A percentile compares a stretch with the other conserved stretches of the same genome.
Evolutionary conservation across 2,329 filamentous ascomycete species (phyloP).

Genomic region (Calonectria pseudoreteaudii): DNA sequence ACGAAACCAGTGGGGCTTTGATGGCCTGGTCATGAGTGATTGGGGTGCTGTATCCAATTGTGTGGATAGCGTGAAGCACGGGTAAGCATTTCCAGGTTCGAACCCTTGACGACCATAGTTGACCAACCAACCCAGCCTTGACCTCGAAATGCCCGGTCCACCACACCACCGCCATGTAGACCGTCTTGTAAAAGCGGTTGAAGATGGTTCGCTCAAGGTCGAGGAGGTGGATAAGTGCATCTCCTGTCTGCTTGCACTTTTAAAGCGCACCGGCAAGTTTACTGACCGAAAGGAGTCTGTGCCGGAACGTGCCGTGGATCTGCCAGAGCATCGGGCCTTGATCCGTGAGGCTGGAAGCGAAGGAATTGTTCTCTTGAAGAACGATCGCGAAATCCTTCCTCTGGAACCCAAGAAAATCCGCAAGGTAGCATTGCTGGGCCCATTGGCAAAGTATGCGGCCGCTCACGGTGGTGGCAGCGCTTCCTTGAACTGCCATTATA

Average conservation of each 20-base stretch:
- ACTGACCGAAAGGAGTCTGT: neutral
- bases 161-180: slow-evolving; percentile 24
- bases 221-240: slow-evolving; percentile 2
- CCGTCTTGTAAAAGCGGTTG: neutral
- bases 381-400: slow-evolving; percentile 3
- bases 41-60: slow-evolving; percentile 18
- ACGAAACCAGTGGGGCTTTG: slow-evolving; percentile 23
- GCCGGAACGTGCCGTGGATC: slow-evolving; percentile 29
- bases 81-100: neutral
- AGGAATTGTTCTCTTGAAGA: slow-evolving; percentile 25
- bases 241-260: neutral
- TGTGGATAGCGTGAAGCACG: neutral
- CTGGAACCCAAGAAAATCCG: slow-evolving; percentile 14
- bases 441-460: slow-evolving; percentile 40
- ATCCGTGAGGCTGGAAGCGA: slow-evolving; percentile 25
- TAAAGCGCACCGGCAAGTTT: slow-evolving; percentile 7
- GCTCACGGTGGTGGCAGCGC: slow-evolving; percentile 47
- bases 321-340: slow-evolving; percentile 35
- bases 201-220: neutral
- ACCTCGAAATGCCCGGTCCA: slow-evolving; percentile 49
- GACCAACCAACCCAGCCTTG: slow-evolving; percentile 13
- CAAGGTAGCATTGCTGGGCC: slow-evolving; percentile 38
- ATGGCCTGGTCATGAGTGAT: slow-evolving; percentile 31
- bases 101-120: neutral
- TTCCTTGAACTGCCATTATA: slow-evolving; percentile 42